Base-by-base conservation (phyloP, 768 basidiomycete genomes). In the Butyriboletus loyo region DNA sequence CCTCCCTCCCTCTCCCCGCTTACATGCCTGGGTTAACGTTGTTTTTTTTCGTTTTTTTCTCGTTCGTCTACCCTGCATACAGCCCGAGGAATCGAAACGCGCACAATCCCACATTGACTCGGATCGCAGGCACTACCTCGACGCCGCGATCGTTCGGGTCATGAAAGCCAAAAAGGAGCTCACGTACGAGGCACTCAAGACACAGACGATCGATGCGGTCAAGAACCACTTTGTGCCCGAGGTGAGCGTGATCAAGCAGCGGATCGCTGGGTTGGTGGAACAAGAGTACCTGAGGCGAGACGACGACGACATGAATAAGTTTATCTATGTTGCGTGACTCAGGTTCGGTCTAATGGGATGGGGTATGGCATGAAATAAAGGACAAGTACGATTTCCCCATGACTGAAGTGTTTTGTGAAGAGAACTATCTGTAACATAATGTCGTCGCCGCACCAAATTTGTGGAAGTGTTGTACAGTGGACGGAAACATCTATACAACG, bases 141-240 rank as follows among this genome's bases (percentile, higher is more conserved):
- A 98, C 59, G 94, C 94, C 1, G 95, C 95, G 21, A 95, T 99
- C 61, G 96, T 99, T 31, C 86, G 97, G 7, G 84, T 96, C 63
- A 95, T 98, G 93, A 98, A 98, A 68, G 85, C 84, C 3, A 82
- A 83, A 61, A 98, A 96, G 73, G 87, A 89, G 70, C 75, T 96
- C 71, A 76, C 74, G 24, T 84, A 92, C 61, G 84, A 89, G 60
- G 78, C 87, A 58, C 78, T 98, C 62, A 87, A 91, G 70, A 81
- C 83, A 45, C 85, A 85, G 57, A 90, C 91, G 10, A 84, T 97
- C 52, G 86, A 90, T 19, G 87, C 92, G 22, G 91, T 98, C 43
- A 89, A 87, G 70, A 84, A 75, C 36, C 88, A 95, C 61, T 98
- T 98, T 69, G 79, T 83, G 50, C 95, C 95, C 40, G 84, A 87